These are phyloP conservation scores for Allium fistulosum DNA, from an alignment of 106 monocot genomes.

Conservation along the genomic window DNA sequence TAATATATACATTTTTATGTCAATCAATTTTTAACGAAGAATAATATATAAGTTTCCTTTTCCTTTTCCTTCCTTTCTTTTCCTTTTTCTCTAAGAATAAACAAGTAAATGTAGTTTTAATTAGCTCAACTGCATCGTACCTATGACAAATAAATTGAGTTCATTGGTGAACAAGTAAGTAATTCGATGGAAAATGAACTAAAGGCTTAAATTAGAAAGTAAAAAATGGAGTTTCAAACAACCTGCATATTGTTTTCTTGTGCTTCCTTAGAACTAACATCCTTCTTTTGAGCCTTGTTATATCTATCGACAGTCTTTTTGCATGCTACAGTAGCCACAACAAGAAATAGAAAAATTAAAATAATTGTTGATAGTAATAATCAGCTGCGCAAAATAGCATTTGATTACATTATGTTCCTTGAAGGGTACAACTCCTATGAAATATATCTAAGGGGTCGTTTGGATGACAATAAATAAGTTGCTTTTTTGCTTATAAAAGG, in stretches of 20 bases:
- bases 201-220: neutral
- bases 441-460: too few relatives aligned
- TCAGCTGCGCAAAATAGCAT: too few relatives aligned
- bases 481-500: too few relatives aligned
- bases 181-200: neutral
- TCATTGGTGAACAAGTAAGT: neutral
- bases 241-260: neutral
- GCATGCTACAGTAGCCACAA: conserved; percentile 13
- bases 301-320: conserved; percentile 35
- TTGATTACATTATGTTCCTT: too few relatives aligned
- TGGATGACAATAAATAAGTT: too few relatives aligned
- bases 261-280: conserved; percentile 5
- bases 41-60: too few relatives aligned
- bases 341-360: neutral
- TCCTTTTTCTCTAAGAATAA: neutral
- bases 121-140: too few relatives aligned
- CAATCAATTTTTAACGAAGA: too few relatives aligned
- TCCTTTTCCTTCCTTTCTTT: neutral
- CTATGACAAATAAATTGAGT: neutral
- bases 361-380: neutral
- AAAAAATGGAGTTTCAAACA: neutral
- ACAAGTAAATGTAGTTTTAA: neutral
- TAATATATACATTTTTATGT: too few relatives aligned
- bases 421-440: too few relatives aligned
- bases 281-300: conserved; percentile 15